Evolutionary conservation across 345 rosid genomes (phyloP).

Genomic region (Citrus reticulata): DNA sequence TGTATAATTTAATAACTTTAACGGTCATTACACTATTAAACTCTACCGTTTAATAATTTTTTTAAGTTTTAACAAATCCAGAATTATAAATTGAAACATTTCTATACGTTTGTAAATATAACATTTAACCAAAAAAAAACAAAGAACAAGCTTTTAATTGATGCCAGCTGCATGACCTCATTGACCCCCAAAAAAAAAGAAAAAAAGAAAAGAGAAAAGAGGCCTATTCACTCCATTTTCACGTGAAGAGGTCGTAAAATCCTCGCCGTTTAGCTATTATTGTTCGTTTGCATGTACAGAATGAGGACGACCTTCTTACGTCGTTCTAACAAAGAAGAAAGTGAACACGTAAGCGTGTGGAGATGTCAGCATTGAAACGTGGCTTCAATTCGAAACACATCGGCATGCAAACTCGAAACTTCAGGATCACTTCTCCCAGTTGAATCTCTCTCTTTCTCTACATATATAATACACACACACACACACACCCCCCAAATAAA

Average conservation of each 20-base stretch:
- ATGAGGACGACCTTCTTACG: not conserved
- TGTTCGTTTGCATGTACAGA: not conserved
- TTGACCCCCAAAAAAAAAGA: too few relatives aligned
- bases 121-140: too few relatives aligned
- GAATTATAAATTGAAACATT: too few relatives aligned
- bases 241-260: not conserved
- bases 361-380: not conserved
- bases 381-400: not conserved
- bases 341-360: not conserved
- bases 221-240: not conserved
- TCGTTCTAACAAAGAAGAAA: too few relatives aligned
- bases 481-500: too few relatives aligned
- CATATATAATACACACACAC: not conserved
- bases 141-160: too few relatives aligned
- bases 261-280: not conserved
- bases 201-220: too few relatives aligned
- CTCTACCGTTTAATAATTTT: accelerated
- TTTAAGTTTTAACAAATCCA: too few relatives aligned
- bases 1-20: too few relatives aligned
- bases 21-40: too few relatives aligned
- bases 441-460: not conserved
- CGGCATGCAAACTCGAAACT: not conserved
- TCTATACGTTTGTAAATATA: too few relatives aligned
- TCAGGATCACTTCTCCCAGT: not conserved
- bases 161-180: too few relatives aligned